A percentile compares a stretch with the other conserved stretches of the same genome.
Evolutionary conservation across 2,329 filamentous ascomycete genomes (phyloP).

Genomic region (Chaetomiaceae sp.): DNA sequence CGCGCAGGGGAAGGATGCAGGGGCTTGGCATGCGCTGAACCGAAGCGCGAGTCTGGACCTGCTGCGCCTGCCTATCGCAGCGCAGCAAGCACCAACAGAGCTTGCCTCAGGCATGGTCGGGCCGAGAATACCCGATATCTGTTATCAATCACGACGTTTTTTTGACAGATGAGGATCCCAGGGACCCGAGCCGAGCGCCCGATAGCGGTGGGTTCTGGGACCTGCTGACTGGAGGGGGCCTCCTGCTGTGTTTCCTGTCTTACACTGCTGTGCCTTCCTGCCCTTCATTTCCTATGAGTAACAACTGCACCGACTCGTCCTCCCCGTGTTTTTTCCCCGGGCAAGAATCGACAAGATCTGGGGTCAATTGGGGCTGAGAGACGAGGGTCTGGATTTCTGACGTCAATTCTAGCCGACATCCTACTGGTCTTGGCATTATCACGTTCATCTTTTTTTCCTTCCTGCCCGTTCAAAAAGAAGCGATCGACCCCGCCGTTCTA

Average conservation of each 20-base stretch:
- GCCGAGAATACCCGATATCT: conserved; percentile 29
- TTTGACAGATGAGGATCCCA: not conserved
- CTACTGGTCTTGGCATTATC: conserved; percentile 12
- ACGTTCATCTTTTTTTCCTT: not conserved
- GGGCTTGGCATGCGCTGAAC: conserved; percentile 1
- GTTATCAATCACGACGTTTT: not conserved
- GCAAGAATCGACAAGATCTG: not conserved
- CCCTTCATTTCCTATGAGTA: no score
- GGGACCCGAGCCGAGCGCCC: conserved; percentile 3
- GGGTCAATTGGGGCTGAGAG: conserved; percentile 4
- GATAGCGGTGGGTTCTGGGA: conserved; percentile 15
- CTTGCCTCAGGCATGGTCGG: conserved; percentile 5
- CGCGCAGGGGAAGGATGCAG: not conserved
- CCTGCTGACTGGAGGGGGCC: not conserved
- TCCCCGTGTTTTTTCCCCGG: not conserved
- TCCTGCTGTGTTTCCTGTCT: not conserved
- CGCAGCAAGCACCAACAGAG: not conserved
- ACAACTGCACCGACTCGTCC: not conserved
- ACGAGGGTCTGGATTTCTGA: not conserved
- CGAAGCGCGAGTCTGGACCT: not conserved
- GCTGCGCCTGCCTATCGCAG: not conserved
- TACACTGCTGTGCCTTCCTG: not conserved
- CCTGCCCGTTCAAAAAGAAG: not conserved
- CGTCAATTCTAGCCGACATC: conserved; percentile 3
- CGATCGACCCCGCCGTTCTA: not conserved